These are phyloP conservation scores for Blastobotrys parvus DNA, from an alignment of 805 yeast genomes.

Conservation along the genomic window DNA sequence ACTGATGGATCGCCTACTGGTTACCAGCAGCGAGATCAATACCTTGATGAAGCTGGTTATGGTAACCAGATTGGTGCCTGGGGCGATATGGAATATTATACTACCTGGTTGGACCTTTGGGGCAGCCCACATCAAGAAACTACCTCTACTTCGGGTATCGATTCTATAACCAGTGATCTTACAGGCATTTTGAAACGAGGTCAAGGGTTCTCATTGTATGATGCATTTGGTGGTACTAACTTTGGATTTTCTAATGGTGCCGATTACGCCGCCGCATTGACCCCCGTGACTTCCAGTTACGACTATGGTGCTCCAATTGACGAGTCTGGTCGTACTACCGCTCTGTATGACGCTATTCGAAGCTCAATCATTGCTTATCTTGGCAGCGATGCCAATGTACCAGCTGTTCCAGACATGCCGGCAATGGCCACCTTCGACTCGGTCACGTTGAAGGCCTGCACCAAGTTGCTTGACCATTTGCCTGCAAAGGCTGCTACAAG, in stretches of 20 bases:
- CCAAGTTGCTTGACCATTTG: constrained; percentile 1
- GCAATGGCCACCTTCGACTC: background rate
- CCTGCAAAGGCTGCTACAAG: background rate
- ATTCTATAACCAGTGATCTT: background rate
- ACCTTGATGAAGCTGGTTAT: background rate
- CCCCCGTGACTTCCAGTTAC: background rate
- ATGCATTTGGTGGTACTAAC: constrained; percentile 4
- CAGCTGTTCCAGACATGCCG: background rate
- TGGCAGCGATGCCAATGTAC: background rate
- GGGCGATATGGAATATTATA: constrained; percentile 3
- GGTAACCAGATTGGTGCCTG: background rate
- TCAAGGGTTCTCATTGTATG: constrained; percentile 2
- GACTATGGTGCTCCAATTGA: constrained; percentile 7
- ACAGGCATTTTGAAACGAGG: background rate
- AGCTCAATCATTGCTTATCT: background rate
- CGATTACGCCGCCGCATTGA: background rate
- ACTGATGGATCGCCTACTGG: constrained; percentile 3
- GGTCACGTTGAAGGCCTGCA: background rate
- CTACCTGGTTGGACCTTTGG: constrained; percentile 5
- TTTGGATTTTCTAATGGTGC: constrained; percentile 4
- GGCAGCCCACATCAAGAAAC: background rate
- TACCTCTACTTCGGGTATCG: background rate
- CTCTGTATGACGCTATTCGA: constrained; percentile 1
- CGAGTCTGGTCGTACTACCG: constrained; percentile 6
- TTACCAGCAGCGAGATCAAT: background rate